phyloP scores from a whole-genome alignment of 23 red algal species.

The Gracilaria gracilis region DNA sequence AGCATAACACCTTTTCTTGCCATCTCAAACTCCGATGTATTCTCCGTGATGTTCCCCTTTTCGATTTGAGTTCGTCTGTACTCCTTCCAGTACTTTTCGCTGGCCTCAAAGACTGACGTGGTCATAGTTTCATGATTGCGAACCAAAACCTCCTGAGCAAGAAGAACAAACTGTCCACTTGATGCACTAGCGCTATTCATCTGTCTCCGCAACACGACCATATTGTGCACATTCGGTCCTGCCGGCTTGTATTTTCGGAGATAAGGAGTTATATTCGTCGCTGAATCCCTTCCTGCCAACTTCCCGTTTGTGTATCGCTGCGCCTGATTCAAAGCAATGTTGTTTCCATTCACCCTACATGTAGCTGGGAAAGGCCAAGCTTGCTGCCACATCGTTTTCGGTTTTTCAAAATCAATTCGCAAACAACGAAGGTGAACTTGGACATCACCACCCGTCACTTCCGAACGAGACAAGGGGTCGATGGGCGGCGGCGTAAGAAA shows the following conservation, averaged over 20 bases:
- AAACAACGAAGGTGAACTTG: conserved; percentile 78
- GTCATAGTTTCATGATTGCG: conserved; percentile 20
- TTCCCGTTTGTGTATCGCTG: conserved; percentile 87
- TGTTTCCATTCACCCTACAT: conserved; percentile 68
- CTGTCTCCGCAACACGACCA: conserved; percentile 33
- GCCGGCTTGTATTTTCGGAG: conserved; percentile 59
- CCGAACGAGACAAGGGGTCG: background rate
- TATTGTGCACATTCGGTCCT: conserved; percentile 14
- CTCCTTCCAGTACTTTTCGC: conserved; percentile 59
- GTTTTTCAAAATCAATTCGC: conserved; percentile 41
- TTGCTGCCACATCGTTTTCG: conserved; percentile 46
- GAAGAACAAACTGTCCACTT: conserved; percentile 47
- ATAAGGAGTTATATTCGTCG: conserved; percentile 72
- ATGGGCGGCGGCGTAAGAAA: conserved; percentile 55
- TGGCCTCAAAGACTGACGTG: conserved; percentile 21
- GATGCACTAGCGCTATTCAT: conserved; percentile 27
- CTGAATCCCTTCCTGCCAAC: conserved; percentile 65
- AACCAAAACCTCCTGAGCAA: conserved; percentile 69
- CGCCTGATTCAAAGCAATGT: conserved; percentile 70
- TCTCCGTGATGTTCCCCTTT: conserved; percentile 26
- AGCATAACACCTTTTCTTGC: conserved; percentile 44
- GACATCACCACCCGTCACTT: conserved; percentile 51
- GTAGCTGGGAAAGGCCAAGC: conserved; percentile 77
- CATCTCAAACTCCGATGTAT: conserved; percentile 57
- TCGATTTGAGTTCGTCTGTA: conserved; percentile 38